Evolutionary conservation across 106 monocot genomes (phyloP), one percentile per base, ranked within the genome.

Genomic region (Hemerocallis citrina): DNA sequence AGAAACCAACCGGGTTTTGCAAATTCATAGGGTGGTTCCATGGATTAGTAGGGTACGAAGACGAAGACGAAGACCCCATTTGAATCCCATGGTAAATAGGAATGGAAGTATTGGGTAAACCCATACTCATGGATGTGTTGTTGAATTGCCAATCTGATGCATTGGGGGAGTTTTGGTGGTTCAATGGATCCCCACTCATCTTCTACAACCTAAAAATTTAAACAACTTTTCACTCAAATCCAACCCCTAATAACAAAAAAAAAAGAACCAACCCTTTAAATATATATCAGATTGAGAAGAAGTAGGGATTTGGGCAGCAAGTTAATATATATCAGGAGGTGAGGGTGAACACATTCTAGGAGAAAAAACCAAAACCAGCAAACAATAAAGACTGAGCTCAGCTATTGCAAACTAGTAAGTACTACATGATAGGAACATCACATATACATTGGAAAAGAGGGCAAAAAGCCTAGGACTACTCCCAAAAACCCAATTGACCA

Each of bases 301-400:
- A n/a, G n/a, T n/a, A n/a, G n/a, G n/a, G n/a, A n/a, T n/a, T n/a
- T n/a, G n/a, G n/a, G n/a, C n/a, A n/a, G n/a, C n/a, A n/a, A n/a
- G n/a, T n/a, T n/a, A n/a, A n/a, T n/a, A n/a, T n/a, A n/a, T n/a
- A n/a, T n/a, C n/a, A n/a, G n/a, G n/a, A n/a, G n/a, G n/a, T n/a
- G n/a, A n/a, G n/a, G n/a, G n/a, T n/a, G n/a, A n/a, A n/a, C 52
- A 49, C 33, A 10, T 52, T 42, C 70, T 71, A 16, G 52, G 14
- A 61, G 11, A 11, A 6, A 7, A 25, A 39, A 50, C 37, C 37
- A 38, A 38, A 38, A 6, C 11, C 37, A 11, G 11, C 37, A 38
- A 38, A 38, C 11, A 6, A 38, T 38, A 38, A 11, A 38, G 11
- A 38, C 11, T 11, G 37, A 38, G 37, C 37, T 6, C 11, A 11